Evolutionary conservation across 2,329 filamentous ascomycete genomes (phyloP), one percentile per base, ranked within the genome.

Genomic region (Hymenoscyphus occultus): DNA sequence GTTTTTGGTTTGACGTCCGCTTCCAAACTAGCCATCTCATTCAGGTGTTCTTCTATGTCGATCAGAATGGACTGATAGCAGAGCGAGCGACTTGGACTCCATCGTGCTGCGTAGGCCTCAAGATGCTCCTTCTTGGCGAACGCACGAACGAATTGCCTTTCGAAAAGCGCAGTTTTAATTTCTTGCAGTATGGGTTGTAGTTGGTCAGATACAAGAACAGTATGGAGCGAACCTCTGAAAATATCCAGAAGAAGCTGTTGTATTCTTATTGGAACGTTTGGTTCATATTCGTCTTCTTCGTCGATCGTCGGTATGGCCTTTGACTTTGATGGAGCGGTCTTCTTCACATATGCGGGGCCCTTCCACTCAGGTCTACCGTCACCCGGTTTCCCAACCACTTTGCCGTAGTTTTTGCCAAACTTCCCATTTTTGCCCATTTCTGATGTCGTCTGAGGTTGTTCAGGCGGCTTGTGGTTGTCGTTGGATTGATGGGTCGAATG

Each of bases 41-140:
- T 63, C n/a, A 75, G 59, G 57, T 73, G 65, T 48, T 70, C 56
- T 40, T 63, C 57, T 5, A 75, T 35, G 59, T 80, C 71, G 35
- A 76, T 65, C 45, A 89, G 76, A n/a, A 88, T 77, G 2, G 78
- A 74, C n/a, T 86, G 81, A 78, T 98, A 98, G 68, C 89, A 92
- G 61, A 98, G 79, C 0, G 93, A 90, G 62, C 95, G 83, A 61
- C 90, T 90, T 1, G 94, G 91, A 77, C 93, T 97, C 93, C 94
- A 99, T 71, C 95, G 82, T 62, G 92, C 86, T 9, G 92, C 92
- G 80, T 99, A 99, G 10, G 90, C 91, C 67, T 90, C 86, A 19
- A 97, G 83, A 71, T 89, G 85, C 56, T 90, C 86, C 63, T 86
- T 82, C 57, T 82, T 82, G 0, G 87, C 87, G 78, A 98, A 99